Conservation (phyloP, 2,329 filamentous ascomycete genomes). For the Lachnellula subtilissima region DNA sequence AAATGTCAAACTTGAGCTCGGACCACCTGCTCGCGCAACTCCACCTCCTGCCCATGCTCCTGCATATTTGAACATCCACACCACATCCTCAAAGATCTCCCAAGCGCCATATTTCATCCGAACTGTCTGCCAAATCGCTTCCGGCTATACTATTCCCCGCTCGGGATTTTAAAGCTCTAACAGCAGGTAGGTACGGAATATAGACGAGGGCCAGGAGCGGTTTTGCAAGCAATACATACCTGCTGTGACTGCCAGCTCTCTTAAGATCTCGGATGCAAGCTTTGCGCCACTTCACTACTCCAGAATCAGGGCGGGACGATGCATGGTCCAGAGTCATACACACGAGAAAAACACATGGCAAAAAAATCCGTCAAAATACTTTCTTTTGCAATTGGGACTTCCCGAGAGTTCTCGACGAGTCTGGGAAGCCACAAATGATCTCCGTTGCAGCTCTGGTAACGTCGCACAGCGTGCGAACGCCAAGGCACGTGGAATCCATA, state of each 20-base stretch:
- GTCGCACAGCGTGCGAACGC: neutral
- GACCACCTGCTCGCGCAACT: constrained; percentile 12
- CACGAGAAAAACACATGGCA: constrained; percentile 14
- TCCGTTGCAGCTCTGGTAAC: neutral
- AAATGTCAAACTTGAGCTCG: constrained; percentile 3
- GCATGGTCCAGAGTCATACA: constrained; percentile 3
- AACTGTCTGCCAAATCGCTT: constrained; percentile 8
- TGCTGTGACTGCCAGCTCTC: neutral
- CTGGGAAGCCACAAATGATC: neutral
- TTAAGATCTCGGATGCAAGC: neutral
- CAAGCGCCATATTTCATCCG: constrained; percentile 7
- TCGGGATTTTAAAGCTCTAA: constrained; percentile 1
- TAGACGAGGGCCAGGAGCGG: neutral
- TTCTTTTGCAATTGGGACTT: neutral
- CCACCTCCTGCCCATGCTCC: neutral
- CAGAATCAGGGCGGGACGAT: constrained; percentile 1
- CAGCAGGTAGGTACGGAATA: neutral
- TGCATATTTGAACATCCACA: too few relatives aligned
- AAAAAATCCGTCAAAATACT: constrained; percentile 3
- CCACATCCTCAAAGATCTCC: constrained; percentile 7
- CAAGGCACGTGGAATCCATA: neutral
- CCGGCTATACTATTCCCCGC: neutral
- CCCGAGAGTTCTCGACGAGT: neutral
- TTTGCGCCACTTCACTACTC: neutral
- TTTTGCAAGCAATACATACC: neutral